Evolutionary conservation across 345 rosid genomes (phyloP).

Genomic region (Hirschfeldia incana): DNA sequence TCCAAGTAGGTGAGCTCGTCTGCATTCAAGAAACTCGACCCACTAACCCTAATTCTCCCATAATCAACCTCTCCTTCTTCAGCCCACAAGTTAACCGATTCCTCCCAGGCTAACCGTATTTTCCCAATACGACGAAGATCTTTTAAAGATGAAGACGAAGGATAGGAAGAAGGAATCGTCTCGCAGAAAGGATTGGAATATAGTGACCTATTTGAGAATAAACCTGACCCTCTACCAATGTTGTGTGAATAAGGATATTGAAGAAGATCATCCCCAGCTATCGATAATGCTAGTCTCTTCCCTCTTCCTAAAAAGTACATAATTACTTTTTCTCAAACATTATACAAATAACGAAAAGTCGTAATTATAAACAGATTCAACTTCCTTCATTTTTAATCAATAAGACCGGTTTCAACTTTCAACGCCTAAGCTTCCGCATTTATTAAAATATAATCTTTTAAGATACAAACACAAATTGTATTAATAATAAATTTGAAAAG

Average conservation of each 20-base stretch:
- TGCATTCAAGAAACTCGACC: constrained; percentile 79
- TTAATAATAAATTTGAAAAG: neutral
- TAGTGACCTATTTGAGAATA: constrained; percentile 22
- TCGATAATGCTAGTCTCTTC: constrained; percentile 52
- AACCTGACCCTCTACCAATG: constrained; percentile 28
- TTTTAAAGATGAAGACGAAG: constrained; percentile 47
- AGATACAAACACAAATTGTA: neutral
- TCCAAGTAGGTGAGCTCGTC: constrained; percentile 87
- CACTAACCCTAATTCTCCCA: constrained; percentile 79
- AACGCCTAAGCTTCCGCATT: neutral
- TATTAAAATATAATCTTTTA: neutral
- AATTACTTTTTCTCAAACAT: neutral
- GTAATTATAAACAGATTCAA: neutral
- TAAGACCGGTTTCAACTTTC: neutral
- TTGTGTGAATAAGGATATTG: constrained; percentile 30
- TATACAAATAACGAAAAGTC: neutral
- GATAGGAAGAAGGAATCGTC: constrained; percentile 26
- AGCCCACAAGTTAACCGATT: constrained; percentile 92
- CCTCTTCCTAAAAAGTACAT: constrained; percentile 52
- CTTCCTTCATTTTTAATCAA: constrained; percentile 1
- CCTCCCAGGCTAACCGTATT: constrained; percentile 95
- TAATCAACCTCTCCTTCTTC: constrained; percentile 83
- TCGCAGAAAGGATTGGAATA: constrained; percentile 39
- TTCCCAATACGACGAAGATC: constrained; percentile 89
- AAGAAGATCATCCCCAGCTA: constrained; percentile 47